Percentiles rank a stretch among this genome's conserved stretches.
Conservation (phyloP, 1,139 yeast genomes). For the Geotrichum bryndzae region DNA sequence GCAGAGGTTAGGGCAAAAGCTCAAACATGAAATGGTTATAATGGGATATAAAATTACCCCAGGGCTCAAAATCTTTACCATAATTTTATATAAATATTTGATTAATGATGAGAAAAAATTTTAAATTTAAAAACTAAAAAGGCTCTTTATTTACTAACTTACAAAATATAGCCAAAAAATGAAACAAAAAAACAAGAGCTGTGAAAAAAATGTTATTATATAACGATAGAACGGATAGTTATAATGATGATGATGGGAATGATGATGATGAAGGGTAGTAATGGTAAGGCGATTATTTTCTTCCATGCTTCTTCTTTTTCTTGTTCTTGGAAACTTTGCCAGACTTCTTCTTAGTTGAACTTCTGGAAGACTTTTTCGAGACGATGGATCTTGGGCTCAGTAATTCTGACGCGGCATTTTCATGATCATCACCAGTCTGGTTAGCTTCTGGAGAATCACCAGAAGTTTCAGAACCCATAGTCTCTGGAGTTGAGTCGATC, state of each 20-base stretch:
- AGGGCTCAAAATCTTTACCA: too few species aligned
- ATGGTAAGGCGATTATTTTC: not conserved
- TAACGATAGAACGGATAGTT: not conserved
- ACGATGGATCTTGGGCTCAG: not conserved
- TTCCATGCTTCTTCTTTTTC: not conserved
- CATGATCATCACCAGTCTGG: not conserved
- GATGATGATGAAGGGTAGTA: not conserved
- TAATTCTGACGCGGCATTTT: not conserved
- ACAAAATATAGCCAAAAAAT: not conserved
- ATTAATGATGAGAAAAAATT: too few species aligned
- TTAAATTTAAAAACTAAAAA: too few species aligned
- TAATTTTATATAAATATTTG: too few species aligned
- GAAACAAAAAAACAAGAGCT: not conserved
- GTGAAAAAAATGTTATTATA: not conserved
- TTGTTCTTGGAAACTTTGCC: not conserved
- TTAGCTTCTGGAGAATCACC: not conserved
- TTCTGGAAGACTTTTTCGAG: not conserved
- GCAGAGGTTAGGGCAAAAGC: not conserved
- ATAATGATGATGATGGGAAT: not conserved
- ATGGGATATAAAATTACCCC: too few species aligned
- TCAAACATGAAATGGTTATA: not conserved
- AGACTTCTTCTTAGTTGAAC: not conserved
- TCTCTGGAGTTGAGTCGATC: not conserved
- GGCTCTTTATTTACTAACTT: not conserved
- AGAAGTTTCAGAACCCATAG: not conserved